Conservation (phyloP, 192 early-diverging fungal species). For the Lobosporangium transversale region DNA sequence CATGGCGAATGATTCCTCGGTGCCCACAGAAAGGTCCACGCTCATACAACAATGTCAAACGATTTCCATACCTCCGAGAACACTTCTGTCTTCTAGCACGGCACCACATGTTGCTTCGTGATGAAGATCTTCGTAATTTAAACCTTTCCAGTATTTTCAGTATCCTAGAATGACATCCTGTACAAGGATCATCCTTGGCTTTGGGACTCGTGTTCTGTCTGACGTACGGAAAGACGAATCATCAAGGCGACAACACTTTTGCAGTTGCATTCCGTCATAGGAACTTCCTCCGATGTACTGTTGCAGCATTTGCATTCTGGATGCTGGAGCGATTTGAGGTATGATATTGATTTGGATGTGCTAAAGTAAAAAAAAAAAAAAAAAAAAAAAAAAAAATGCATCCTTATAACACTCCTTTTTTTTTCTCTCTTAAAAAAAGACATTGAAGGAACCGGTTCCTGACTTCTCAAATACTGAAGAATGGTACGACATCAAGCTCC, state of each 20-base stretch:
- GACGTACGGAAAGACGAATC: conserved; percentile 28
- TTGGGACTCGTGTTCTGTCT: conserved; percentile 22
- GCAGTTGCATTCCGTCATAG: conserved; percentile 24
- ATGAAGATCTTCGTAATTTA: conserved; percentile 25
- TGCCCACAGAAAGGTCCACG: neutral
- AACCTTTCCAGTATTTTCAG: conserved; percentile 22
- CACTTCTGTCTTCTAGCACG: conserved; percentile 22
- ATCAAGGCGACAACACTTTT: conserved; percentile 12
- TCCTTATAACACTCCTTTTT: too few species aligned
- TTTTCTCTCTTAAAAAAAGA: too few species aligned
- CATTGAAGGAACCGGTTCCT: conserved; percentile 17
- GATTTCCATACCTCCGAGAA: conserved; percentile 21
- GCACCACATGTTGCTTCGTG: conserved; percentile 31
- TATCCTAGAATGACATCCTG: neutral
- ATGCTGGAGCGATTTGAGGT: conserved; percentile 38
- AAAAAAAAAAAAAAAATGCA: too few species aligned
- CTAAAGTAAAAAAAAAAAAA: too few species aligned
- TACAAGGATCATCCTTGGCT: conserved; percentile 20
- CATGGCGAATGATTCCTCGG: conserved; percentile 5
- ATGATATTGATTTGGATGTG: neutral
- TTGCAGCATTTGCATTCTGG: conserved; percentile 34
- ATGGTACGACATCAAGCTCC: conserved; percentile 24
- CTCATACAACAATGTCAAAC: neutral
- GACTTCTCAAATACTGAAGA: conserved; percentile 17
- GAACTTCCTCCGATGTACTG: conserved; percentile 27